These are phyloP conservation scores for Mucor plumbeus DNA, from an alignment of 371 early-diverging fungal genomes.

Conservation along the genomic window DNA sequence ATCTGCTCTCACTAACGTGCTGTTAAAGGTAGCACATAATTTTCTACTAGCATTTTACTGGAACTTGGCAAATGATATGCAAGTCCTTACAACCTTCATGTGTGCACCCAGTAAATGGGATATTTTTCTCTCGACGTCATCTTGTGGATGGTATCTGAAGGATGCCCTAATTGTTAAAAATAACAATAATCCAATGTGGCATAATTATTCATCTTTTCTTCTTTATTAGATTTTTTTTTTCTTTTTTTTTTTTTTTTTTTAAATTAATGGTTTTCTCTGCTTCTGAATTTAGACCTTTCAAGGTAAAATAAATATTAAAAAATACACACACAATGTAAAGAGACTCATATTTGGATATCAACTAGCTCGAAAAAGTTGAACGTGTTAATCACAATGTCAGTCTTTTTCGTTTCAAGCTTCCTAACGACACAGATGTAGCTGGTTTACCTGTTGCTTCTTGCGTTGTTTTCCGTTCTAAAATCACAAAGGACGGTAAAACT, in stretches of 20 bases:
- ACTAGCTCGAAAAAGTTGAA: conserved; percentile 29
- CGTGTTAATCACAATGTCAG: conserved; percentile 81
- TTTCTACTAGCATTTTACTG: background rate
- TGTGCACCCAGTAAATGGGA: conserved; percentile 6
- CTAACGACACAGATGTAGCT: conserved; percentile 60
- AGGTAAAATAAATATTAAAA: conserved; percentile 6
- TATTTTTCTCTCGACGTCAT: background rate
- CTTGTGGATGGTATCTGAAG: background rate
- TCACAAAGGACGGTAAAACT: conserved; percentile 57
- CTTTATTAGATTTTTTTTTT: background rate
- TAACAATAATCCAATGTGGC: background rate
- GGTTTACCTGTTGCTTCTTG: conserved; percentile 84
- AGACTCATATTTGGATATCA: background rate
- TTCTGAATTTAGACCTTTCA: conserved; percentile 28
- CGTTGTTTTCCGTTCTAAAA: conserved; percentile 65
- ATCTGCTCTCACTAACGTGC: background rate
- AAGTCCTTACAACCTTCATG: background rate
- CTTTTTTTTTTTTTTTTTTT: background rate
- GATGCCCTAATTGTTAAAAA: background rate
- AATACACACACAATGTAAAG: background rate
- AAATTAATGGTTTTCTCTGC: conserved; percentile 27
- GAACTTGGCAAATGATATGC: background rate
- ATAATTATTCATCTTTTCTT: background rate
- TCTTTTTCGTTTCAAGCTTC: conserved; percentile 81
- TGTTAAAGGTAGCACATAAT: background rate